A percentile compares a stretch with the other conserved stretches of the same genome.
phyloP scores from a whole-genome alignment of 2,329 filamentous ascomycete species.

The Xylaria sp. region DNA sequence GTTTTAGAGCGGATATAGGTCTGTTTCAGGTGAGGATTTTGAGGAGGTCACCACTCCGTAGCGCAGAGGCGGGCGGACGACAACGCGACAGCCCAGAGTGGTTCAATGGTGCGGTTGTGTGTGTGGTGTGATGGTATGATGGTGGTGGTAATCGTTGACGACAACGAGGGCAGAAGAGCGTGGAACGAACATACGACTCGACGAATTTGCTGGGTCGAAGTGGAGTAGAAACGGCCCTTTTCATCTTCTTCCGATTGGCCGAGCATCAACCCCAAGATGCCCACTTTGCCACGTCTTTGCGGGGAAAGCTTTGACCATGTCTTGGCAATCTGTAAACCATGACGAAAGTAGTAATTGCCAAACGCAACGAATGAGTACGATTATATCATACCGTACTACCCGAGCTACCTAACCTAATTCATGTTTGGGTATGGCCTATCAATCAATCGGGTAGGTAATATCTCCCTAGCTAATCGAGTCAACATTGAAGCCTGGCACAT shows the following conservation, averaged over 20 bases:
- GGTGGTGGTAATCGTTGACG: constrained; percentile 8
- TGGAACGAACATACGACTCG: constrained; percentile 31
- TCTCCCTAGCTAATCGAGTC: no score
- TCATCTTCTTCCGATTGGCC: constrained; percentile 31
- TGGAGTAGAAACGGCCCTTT: constrained; percentile 17
- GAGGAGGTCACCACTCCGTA: constrained; percentile 41
- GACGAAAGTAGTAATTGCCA: not conserved
- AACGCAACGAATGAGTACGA: no score
- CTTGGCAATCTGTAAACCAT: constrained; percentile 4
- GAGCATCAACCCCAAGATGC: not conserved
- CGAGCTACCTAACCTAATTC: no score
- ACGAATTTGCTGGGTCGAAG: constrained; percentile 28
- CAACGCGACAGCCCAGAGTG: constrained; percentile 21
- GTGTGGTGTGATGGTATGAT: constrained; percentile 26
- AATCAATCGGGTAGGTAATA: no score
- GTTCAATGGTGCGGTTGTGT: constrained; percentile 29
- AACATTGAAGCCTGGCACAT: no score
- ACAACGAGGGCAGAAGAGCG: not conserved
- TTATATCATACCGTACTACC: no score
- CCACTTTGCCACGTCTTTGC: constrained; percentile 30
- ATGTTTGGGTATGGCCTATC: no score
- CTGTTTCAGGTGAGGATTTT: constrained; percentile 37
- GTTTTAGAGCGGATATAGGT: not conserved
- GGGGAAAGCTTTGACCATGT: constrained; percentile 32
- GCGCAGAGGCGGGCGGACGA: constrained; percentile 21